Base-by-base conservation (phyloP, 768 basidiomycete genomes). In the Grammothele lineata region DNA sequence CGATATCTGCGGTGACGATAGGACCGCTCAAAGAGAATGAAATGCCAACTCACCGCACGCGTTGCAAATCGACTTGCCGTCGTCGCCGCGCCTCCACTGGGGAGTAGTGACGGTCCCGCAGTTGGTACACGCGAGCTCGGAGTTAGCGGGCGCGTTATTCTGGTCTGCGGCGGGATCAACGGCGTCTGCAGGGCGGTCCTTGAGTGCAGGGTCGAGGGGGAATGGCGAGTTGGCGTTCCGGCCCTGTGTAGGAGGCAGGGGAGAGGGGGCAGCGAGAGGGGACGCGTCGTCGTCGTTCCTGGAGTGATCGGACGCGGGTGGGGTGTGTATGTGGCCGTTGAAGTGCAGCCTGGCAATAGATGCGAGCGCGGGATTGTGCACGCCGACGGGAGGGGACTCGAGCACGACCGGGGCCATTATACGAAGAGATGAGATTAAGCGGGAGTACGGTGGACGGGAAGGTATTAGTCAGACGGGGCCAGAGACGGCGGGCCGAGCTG, bases 1-100 rank as follows among this genome's bases (percentile, higher is more conserved):
- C 59, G 42, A 45, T 5, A 7, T 24, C 34, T n/a, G 39, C 43
- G 43, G 43, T n/a, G 34, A 15, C 18, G 15, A 36, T 41, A 24
- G 23, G 37, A 43, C 48, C 46, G 47, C 59, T 58, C 63, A 61
- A 60, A 62, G 9, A 27, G n/a, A 41, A 25, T 18, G 15, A 7
- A 27, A 24, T 66, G 65, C 60, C 58, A 60, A 62, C 88, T 77
- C 64, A 92, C 90, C 91, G 66, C 91, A 92, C 42, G 87, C 86
- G 66, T 92, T 92, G 72, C 91, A 93, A 61, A 92, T 79, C 40
- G 83, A 78, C 65, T 85, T 88, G 48, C 90, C 91, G 57, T 87
- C 81, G 36, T 75, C 70, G 62, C 88, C 88, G 57, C 89, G 77
- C 57, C 89, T 73, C 91, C 91, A 92, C 22, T 92, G 78, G 27